Percentiles rank a stretch among this genome's conserved stretches.
phyloP scores from a whole-genome alignment of 2,329 filamentous ascomycete species.

The Fusarium cicatricum region DNA sequence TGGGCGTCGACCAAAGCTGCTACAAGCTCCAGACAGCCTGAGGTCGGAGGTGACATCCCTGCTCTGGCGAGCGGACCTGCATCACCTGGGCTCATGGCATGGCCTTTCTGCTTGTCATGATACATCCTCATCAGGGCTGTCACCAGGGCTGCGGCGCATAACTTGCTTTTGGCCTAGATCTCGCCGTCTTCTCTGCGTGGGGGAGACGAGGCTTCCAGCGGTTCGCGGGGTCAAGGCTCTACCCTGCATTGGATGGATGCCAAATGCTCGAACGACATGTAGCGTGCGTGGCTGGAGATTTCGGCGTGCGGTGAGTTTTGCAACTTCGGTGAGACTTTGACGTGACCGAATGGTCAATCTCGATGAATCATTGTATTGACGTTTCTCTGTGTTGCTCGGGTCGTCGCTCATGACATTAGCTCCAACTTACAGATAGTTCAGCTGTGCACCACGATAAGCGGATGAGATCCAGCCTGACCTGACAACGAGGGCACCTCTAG shows the following conservation, averaged over 20 bases:
- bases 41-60: neutral
- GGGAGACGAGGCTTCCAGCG: conserved; percentile 1
- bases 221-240: conserved; percentile 28
- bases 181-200: conserved; percentile 11
- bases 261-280: conserved; percentile 3
- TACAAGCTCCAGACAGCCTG: neutral
- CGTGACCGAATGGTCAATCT: neutral
- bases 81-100: conserved; percentile 12
- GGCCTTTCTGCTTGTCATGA: conserved; percentile 8
- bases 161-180: conserved; percentile 27
- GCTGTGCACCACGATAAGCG: conserved; percentile 17
- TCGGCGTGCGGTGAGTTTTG: conserved; percentile 13
- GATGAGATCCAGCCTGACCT: conserved; percentile 20
- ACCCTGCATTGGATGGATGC: conserved; percentile 3
- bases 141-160: conserved; percentile 13
- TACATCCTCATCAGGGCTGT: too few species aligned
- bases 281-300: neutral
- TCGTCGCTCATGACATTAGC: neutral
- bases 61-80: conserved; percentile 20
- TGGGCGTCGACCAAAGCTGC: conserved; percentile 20
- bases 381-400: neutral
- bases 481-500: neutral
- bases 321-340: neutral
- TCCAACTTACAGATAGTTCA: neutral
- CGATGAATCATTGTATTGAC: neutral